Evolutionary conservation across 1,284 basidiomycete genomes (phyloP), one percentile per base, ranked within the genome.

Genomic region (Quambalaria eucalypti): DNA sequence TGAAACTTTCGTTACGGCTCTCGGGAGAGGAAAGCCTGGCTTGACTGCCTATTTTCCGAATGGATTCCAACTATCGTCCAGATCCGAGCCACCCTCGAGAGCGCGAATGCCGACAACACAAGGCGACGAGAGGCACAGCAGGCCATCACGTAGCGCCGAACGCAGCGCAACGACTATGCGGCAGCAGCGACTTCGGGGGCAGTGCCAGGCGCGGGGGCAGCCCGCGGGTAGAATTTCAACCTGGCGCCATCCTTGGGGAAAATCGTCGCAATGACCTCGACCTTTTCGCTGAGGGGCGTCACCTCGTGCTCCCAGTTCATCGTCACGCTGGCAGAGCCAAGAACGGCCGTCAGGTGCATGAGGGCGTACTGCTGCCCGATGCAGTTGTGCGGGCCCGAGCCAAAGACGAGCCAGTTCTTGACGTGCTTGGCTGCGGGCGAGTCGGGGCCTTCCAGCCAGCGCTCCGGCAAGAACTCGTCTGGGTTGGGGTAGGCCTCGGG

Each of bases 361-460:
- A 83, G 82, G 39, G 91, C 90, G 76, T 98, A 97, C 77, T 95
- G 89, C 55, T 89, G 76, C 36, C 90, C 93, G 62, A 96, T 92
- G 78, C 92, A 96, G 72, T 76, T 65, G 60, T 77, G 76, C 51
- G 92, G 90, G 8, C 93, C 93, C 62, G 83, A 85, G 55, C 93
- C 93, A 77, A 92, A 98, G 28, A 97, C 90, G 62, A 98, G 84
- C 77, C 90, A 98, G 79, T 97, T 95, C 78, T 89, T 87, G 47
- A 91, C 89, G 77, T 88, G 88, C 66, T 81, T 78, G 77, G 90
- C 89, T 30, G 91, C 90, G 5, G 76, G 75, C 47, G 81, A 78
- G 69, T 84, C 83, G n/a, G 84, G 78, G 52, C 86, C 83, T 68
- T 90, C 87, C 50, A 98, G 80, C 91, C 92, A 98, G 62, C 93